These are phyloP conservation scores for Rusavskia elegans DNA, from an alignment of 495 filamentous ascomycete genomes.

Conservation along the genomic window DNA sequence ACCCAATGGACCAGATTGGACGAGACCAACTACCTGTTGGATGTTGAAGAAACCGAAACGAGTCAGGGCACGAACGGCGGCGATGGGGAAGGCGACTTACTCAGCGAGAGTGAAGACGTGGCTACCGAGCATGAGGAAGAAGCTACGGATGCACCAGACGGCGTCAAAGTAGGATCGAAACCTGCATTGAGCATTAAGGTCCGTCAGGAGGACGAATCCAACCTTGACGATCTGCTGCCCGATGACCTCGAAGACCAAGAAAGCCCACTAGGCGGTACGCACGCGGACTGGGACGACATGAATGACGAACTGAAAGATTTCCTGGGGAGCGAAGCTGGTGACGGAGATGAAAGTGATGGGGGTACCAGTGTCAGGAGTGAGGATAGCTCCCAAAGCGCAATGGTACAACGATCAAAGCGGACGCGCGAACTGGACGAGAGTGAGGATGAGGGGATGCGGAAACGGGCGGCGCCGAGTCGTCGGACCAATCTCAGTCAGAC, in stretches of 20 bases:
- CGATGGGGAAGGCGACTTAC: conserved; percentile 12
- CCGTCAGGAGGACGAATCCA: conserved; percentile 10
- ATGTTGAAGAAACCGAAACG: conserved; percentile 32
- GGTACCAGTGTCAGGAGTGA: conserved; percentile 20
- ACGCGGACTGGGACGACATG: conserved; percentile 44
- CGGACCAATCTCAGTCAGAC: conserved; percentile 17
- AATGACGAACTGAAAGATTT: conserved; percentile 70
- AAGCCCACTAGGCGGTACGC: conserved; percentile 35
- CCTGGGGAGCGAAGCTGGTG: conserved; percentile 48
- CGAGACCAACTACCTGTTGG: conserved; percentile 57
- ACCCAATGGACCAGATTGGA: conserved; percentile 60
- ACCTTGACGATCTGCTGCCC: conserved; percentile 5
- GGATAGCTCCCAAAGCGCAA: conserved; percentile 10
- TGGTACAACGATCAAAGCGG: conserved; percentile 23
- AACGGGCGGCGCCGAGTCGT: conserved; percentile 21
- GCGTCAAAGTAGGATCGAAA: conserved; percentile 18
- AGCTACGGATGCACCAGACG: conserved; percentile 28
- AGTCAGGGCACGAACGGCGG: conserved; percentile 23
- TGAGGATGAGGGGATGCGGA: conserved; percentile 5
- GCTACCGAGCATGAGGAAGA: conserved; percentile 22
- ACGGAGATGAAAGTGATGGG: conserved; percentile 31
- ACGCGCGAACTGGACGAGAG: conserved; percentile 13
- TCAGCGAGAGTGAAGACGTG: conserved; percentile 17
- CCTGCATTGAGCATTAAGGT: conserved; percentile 27
- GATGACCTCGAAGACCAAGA: conserved; percentile 29